Base-by-base conservation (phyloP, 345 rosid species). In the Citrus hindsii region DNA sequence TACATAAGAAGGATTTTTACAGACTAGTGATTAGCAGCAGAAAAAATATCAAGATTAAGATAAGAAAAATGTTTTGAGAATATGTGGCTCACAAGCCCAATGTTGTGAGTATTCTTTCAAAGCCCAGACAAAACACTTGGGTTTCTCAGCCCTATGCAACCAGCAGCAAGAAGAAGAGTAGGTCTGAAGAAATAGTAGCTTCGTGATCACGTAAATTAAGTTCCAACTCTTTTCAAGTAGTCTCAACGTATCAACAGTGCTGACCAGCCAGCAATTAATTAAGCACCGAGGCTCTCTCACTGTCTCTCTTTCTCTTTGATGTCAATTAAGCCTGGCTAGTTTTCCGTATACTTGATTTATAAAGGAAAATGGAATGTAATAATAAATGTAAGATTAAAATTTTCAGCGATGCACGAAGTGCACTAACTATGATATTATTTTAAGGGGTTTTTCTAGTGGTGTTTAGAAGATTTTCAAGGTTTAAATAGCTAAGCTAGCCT, bases 161-260 rank as follows among this genome's bases (percentile, higher is more conserved):
- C 14, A 2, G 22, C 30, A 2, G 70, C 16, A 55, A 48, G 78
- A 78, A 78, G 40, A 76, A 78, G 40, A 59, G 79, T 85, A 75
- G 85, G 85, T 78, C 46, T 35, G 82, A 85, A 78, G 66, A 32
- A 60, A 46, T 79, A 81, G 76, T 67, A 79, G 82, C 63, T 71
- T 69, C 18, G 56, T 1, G 12, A 24, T 56, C 33, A 19, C 35
- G n/a, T 8, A 65, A 30, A 16, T 2, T 32, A 4, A 13, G 33
- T 51, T 51, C 6, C 6, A 35, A 51, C 56, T 16, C 56, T 5
- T 51, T 51, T 48, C 3, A 9, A 40, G 13, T 2, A 42, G 14
- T 3, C 48, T 42, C 48, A 42, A 12, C 48, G 46, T 40, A 40
- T 40, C 46, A 32, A 58, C 22, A 24, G 37, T 25, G 24, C 33